Evolutionary conservation across 2,329 filamentous ascomycete species (phyloP).

Genomic region (Teratosphaeria nubilosa): DNA sequence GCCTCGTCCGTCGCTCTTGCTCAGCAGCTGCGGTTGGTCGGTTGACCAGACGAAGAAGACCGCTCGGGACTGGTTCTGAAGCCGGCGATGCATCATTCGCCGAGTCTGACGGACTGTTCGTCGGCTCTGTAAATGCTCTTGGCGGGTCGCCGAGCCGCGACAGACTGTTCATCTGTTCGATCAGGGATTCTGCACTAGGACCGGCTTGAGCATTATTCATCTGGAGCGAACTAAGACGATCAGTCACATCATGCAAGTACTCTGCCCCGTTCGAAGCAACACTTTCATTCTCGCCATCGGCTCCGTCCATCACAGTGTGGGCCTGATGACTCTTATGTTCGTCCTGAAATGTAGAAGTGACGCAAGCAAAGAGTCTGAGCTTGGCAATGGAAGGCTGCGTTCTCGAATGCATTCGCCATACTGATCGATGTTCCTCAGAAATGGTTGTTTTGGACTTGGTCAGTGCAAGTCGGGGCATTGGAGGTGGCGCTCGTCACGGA

Average conservation of each 20-base stretch:
- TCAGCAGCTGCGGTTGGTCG: background rate
- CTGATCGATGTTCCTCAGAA: background rate
- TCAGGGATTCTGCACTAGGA: background rate
- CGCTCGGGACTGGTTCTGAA: background rate
- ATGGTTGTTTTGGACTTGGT: background rate
- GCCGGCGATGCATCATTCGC: background rate
- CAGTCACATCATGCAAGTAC: background rate
- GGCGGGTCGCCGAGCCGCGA: background rate
- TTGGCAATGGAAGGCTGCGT: background rate
- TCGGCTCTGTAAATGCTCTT: background rate
- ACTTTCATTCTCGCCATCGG: background rate
- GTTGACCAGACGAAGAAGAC: background rate
- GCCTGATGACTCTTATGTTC: background rate
- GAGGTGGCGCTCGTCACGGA: background rate
- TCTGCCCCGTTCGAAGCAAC: background rate
- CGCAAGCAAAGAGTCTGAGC: background rate
- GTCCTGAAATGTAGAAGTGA: background rate
- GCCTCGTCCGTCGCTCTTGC: background rate
- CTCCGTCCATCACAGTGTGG: background rate
- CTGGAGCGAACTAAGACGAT: background rate
- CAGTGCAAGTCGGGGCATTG: no score
- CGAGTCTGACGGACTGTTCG: background rate
- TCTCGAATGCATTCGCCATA: background rate
- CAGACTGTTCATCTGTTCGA: conserved; percentile 3
- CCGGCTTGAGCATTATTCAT: background rate